A percentile compares a stretch with the other conserved stretches of the same genome.
Conservation (phyloP, 306 rosid species). For the Trifolium subterraneum region DNA sequence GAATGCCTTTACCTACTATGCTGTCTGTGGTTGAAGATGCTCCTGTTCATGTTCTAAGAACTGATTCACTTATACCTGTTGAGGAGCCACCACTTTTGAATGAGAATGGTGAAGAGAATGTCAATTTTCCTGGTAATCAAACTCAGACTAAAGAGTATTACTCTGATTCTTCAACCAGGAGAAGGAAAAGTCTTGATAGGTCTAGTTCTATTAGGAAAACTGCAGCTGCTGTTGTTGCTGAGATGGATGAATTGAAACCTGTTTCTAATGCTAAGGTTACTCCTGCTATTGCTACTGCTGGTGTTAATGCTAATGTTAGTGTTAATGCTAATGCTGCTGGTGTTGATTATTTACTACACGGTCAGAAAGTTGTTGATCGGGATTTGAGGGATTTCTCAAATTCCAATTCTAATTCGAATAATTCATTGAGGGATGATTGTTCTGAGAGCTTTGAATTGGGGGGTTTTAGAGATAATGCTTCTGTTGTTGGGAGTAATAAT, state of each 20-base stretch:
- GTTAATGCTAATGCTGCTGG: conserved; percentile 54
- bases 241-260: conserved; percentile 81
- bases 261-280: conserved; percentile 61
- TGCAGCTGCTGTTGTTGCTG: conserved; percentile 95
- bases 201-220: conserved; percentile 89
- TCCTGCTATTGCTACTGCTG: conserved; percentile 65
- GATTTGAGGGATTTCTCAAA: conserved; percentile 71
- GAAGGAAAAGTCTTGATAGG: conserved; percentile 90
- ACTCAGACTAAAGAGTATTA: conserved; percentile 86
- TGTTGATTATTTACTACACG: conserved; percentile 55
- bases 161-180: conserved; percentile 73
- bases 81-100: conserved; percentile 54
- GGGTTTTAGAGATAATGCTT: conserved; percentile 52
- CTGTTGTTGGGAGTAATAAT: conserved; percentile 57
- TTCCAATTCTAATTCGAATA: conserved; percentile 61
- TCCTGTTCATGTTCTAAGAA: conserved; percentile 72
- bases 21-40: conserved; percentile 90
- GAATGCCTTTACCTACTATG: conserved; percentile 97
- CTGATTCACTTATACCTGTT: conserved; percentile 79
- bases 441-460: conserved; percentile 72
- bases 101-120: conserved; percentile 40
- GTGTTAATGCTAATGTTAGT: conserved; percentile 61
- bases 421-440: conserved; percentile 80
- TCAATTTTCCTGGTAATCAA: conserved; percentile 73
- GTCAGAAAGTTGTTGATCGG: conserved; percentile 62